Evolutionary conservation across 2,329 filamentous ascomycete genomes (phyloP).

Genomic region (Beauveria australis): DNA sequence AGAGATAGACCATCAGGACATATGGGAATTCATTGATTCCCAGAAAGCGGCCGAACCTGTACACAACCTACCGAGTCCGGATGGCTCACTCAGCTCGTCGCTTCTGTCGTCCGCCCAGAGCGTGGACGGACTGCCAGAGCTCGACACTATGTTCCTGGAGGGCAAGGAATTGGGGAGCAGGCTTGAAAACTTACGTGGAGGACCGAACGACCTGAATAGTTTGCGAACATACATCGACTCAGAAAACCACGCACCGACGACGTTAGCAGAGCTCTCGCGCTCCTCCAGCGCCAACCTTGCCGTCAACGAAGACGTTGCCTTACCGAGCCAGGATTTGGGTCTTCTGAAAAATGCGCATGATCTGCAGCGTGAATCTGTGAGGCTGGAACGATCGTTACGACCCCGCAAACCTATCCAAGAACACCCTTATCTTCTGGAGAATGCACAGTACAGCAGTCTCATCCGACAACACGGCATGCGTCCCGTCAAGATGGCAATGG

Average conservation of each 20-base stretch:
- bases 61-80: constrained; percentile 4
- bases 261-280: neutral
- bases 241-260: neutral
- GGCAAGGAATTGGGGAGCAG: neutral
- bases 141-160: constrained; percentile 14
- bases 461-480: constrained; percentile 48
- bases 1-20: constrained; percentile 14
- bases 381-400: constrained; percentile 42
- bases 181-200: constrained; percentile 10
- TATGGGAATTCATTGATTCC: constrained; percentile 31
- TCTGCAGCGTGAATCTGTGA: constrained; percentile 21
- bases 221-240: neutral
- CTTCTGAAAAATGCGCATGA: neutral
- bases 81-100: constrained; percentile 21
- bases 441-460: constrained; percentile 42
- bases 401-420: constrained; percentile 54
- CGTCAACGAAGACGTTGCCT: neutral
- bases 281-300: neutral
- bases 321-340: constrained; percentile 10
- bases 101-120: constrained; percentile 26
- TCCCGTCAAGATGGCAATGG: constrained; percentile 37
- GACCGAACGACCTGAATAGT: neutral
- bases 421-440: constrained; percentile 50
- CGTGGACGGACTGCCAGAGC: constrained; percentile 18
- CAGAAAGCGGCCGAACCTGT: constrained; percentile 15